A percentile compares a stretch with the other conserved stretches of the same genome.
Evolutionary conservation across 176 grass and related monocot species (phyloP).

Genomic region (Cenchrus fungigraminus): DNA sequence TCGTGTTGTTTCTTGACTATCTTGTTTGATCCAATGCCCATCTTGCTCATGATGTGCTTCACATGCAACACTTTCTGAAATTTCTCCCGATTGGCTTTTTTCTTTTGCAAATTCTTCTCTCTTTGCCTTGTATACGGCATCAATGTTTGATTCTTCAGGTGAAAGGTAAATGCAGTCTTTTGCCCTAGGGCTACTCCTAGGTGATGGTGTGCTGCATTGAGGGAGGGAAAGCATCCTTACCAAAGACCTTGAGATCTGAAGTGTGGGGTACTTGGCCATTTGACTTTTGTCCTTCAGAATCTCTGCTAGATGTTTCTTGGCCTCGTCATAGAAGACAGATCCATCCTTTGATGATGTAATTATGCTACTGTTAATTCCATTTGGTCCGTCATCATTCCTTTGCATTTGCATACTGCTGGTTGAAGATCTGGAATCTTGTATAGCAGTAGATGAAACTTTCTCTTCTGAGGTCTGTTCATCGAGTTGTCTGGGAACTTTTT

Average conservation of each 20-base stretch:
- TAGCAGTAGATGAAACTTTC: background rate
- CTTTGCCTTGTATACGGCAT: slow-evolving; percentile 20
- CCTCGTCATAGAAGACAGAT: slow-evolving; percentile 74
- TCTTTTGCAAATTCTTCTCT: slow-evolving; percentile 34
- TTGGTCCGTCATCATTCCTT: background rate
- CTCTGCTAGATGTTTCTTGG: slow-evolving; percentile 83
- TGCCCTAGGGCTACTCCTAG: slow-evolving; percentile 38
- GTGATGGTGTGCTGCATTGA: slow-evolving; percentile 44
- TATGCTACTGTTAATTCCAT: slow-evolving; percentile 17
- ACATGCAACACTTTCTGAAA: slow-evolving; percentile 15
- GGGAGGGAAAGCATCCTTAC: slow-evolving; percentile 66
- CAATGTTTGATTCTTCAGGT: slow-evolving; percentile 37
- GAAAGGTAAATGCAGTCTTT: slow-evolving; percentile 42
- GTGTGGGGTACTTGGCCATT: slow-evolving; percentile 34
- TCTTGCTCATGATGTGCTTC: slow-evolving; percentile 21
- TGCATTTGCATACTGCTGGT: slow-evolving; percentile 35
- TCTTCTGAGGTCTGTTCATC: background rate
- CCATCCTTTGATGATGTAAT: slow-evolving; percentile 39
- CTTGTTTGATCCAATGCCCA: slow-evolving; percentile 27
- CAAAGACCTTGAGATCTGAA: slow-evolving; percentile 64
- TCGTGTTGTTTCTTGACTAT: slow-evolving; percentile 25
- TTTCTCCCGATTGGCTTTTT: slow-evolving; percentile 11
- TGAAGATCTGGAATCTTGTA: slow-evolving; percentile 4
- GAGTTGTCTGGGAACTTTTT: slow-evolving; percentile 29
- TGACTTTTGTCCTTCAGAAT: slow-evolving; percentile 59